These are phyloP conservation scores for Chlamydomonas asymmetrica DNA, from an alignment of 139 green algal genomes.

Conservation along the genomic window DNA sequence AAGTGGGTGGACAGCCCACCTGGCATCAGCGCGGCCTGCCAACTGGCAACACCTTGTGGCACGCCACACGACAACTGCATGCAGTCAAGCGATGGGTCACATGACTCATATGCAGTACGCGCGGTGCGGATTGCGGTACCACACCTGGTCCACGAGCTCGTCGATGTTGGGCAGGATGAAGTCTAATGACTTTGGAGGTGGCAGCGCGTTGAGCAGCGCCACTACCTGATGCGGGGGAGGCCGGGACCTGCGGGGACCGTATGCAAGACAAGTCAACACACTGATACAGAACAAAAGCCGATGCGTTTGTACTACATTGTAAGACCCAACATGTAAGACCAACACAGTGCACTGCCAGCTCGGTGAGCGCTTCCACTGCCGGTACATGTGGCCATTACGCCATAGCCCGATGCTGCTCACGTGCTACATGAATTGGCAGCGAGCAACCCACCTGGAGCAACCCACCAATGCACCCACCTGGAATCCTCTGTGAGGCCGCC, in stretches of 20 bases:
- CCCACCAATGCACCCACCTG: not conserved
- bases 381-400: not conserved
- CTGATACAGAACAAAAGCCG: not conserved
- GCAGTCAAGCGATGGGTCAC: too few species aligned
- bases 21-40: too few species aligned
- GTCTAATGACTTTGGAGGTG: slow-evolving; percentile 1
- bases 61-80: too few species aligned
- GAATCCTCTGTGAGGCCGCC: not conserved
- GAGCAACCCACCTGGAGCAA: not conserved
- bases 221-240: not conserved
- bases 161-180: slow-evolving; percentile 26
- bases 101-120: too few species aligned
- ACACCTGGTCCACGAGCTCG: slow-evolving; percentile 18
- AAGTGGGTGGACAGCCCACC: too few species aligned
- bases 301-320: too few species aligned
- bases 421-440: not conserved
- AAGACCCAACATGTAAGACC: too few species aligned
- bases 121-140: too few species aligned
- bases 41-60: too few species aligned
- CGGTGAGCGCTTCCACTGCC: not conserved
- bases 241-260: not conserved
- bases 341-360: too few species aligned
- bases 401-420: not conserved
- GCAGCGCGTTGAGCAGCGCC: not conserved
- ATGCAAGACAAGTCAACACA: not conserved